Evolutionary conservation across 2,329 filamentous ascomycete species (phyloP).

Genomic region (Verticillium nubilum): DNA sequence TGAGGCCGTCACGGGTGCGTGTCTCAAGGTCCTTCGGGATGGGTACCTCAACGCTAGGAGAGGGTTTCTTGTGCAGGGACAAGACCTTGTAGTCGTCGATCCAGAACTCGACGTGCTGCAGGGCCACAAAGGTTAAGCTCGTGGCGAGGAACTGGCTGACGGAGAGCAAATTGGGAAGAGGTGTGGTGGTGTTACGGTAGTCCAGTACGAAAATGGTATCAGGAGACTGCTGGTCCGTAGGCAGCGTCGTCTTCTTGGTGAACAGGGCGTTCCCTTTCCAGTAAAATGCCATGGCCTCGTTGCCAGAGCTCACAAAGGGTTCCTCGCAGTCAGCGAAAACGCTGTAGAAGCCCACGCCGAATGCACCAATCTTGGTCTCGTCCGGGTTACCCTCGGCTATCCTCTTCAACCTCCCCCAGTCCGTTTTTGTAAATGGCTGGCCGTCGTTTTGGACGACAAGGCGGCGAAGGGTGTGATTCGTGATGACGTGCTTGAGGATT

Average conservation of each 20-base stretch:
- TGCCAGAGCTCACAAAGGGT: constrained; percentile 90
- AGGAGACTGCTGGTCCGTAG: constrained; percentile 56
- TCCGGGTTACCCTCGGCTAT: constrained; percentile 99
- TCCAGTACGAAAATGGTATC: constrained; percentile 93
- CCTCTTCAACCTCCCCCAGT: constrained; percentile 89
- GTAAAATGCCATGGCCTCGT: constrained; percentile 95
- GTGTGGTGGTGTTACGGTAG: constrained; percentile 83
- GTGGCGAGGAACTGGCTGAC: constrained; percentile 90
- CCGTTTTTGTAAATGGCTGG: constrained; percentile 77
- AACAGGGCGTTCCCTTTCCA: constrained; percentile 99
- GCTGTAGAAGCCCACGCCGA: constrained; percentile 97
- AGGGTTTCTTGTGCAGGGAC: constrained; percentile 76
- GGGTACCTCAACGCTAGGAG: constrained; percentile 65
- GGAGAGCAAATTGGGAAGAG: constrained; percentile 78
- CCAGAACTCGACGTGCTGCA: constrained; percentile 83
- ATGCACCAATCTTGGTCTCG: constrained; percentile 97
- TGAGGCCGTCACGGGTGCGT: constrained; percentile 78
- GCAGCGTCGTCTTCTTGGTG: constrained; percentile 76
- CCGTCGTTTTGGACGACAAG: constrained; percentile 94
- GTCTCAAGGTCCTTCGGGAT: constrained; percentile 78
- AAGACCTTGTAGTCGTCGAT: constrained; percentile 83
- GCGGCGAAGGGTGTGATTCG: constrained; percentile 79
- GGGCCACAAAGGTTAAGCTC: constrained; percentile 89
- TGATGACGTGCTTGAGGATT: constrained; percentile 74
- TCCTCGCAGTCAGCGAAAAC: constrained; percentile 98